Conservation (phyloP, 2,329 filamentous ascomycete genomes). For the Scedosporium dehoogii region DNA sequence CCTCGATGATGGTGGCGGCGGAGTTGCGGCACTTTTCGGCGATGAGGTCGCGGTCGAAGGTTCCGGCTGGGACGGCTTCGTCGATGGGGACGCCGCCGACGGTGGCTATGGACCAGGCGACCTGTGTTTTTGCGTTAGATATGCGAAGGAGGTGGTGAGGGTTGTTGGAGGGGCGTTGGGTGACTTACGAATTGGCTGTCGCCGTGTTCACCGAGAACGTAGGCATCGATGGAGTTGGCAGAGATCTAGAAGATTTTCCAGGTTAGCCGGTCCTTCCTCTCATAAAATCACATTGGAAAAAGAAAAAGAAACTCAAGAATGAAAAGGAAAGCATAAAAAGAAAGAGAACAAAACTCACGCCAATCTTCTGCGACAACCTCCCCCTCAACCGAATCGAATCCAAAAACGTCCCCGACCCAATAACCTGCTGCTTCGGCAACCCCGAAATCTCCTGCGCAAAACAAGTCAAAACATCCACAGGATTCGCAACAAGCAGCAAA, state of each 20-base stretch:
- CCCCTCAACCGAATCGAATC: constrained; percentile 4
- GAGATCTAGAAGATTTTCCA: neutral
- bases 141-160: neutral
- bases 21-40: constrained; percentile 4
- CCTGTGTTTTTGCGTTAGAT: neutral
- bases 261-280: neutral
- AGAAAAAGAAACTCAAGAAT: neutral
- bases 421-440: constrained; percentile 5
- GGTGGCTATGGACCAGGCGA: constrained; percentile 6
- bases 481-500: constrained; percentile 4
- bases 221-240: constrained; percentile 6
- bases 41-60: neutral
- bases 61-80: constrained; percentile 1
- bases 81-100: constrained; percentile 1
- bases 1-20: constrained; percentile 6
- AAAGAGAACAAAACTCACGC: neutral
- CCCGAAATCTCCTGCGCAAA: constrained; percentile 6
- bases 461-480: constrained; percentile 5
- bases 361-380: constrained; percentile 5
- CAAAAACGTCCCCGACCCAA: constrained; percentile 5
- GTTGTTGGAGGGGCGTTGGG: neutral
- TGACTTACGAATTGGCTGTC: constrained; percentile 7
- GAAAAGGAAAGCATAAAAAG: no score
- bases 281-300: no score
- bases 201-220: constrained; percentile 5